These are phyloP conservation scores for Cardiospermum halicacabum DNA, from an alignment of 345 rosid species.

Conservation along the genomic window DNA sequence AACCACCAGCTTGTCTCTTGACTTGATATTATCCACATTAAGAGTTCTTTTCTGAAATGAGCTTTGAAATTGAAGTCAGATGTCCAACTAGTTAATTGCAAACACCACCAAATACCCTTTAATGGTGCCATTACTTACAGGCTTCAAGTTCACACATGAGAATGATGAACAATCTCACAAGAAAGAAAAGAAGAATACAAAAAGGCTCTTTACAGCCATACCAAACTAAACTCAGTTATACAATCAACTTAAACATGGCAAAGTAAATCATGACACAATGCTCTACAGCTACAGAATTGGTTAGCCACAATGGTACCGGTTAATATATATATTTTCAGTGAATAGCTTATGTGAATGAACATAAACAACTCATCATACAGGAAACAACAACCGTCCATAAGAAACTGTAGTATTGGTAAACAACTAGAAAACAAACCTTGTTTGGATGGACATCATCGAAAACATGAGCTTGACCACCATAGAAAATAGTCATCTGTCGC, in stretches of 20 bases:
- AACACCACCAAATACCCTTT: not conserved
- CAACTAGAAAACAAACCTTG: constrained; percentile 47
- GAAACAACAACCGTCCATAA: constrained; percentile 4
- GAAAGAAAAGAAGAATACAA: not conserved
- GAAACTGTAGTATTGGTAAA: constrained; percentile 1
- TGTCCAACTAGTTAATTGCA: not conserved
- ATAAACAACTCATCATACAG: constrained; percentile 1
- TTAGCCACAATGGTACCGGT: not conserved
- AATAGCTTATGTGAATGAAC: constrained; percentile 1
- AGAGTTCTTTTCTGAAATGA: not conserved
- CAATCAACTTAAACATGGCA: not conserved
- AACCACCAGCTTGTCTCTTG: not conserved
- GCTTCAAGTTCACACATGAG: not conserved
- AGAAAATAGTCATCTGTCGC: constrained; percentile 94
- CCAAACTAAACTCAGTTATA: not conserved
- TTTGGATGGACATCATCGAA: constrained; percentile 97
- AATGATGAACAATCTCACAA: no score
- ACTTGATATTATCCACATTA: not conserved
- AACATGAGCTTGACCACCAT: constrained; percentile 98
- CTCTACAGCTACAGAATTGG: not conserved
- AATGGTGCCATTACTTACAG: not conserved
- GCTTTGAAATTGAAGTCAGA: not conserved
- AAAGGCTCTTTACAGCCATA: not conserved
- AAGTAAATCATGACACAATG: not conserved
- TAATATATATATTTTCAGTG: not conserved